Conservation (phyloP, 2,329 filamentous ascomycete genomes). For the Stachybotrys chlorohalonatus region DNA sequence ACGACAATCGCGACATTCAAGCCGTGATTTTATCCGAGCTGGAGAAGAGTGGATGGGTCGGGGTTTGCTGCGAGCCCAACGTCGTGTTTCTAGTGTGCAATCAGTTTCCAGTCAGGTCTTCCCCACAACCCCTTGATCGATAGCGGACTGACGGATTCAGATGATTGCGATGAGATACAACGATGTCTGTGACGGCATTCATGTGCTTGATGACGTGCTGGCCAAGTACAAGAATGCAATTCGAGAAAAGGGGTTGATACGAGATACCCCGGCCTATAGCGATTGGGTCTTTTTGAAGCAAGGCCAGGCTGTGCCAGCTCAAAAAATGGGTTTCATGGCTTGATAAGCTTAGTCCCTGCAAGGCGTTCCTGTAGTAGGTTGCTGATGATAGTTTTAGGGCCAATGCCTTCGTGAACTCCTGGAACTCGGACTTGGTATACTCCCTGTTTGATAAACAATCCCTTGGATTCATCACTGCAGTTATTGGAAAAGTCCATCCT, state of each 20-base stretch:
- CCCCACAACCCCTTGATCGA: no score
- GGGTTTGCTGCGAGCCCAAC: constrained; percentile 34
- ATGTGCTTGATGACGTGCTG: constrained; percentile 18
- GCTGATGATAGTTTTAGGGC: constrained; percentile 2
- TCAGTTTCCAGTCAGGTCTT: constrained; percentile 26
- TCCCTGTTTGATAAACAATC: constrained; percentile 11
- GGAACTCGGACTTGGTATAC: constrained; percentile 22
- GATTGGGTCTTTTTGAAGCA: constrained; percentile 6
- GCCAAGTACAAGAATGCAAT: constrained; percentile 25
- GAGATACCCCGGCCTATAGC: constrained; percentile 12
- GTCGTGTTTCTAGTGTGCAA: constrained; percentile 29
- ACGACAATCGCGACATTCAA: constrained; percentile 22
- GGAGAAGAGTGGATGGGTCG: constrained; percentile 27
- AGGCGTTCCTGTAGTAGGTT: not conserved
- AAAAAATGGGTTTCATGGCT: not conserved
- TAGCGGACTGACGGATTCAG: constrained; percentile 13
- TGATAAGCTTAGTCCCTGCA: not conserved
- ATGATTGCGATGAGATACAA: constrained; percentile 5
- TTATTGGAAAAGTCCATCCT: constrained; percentile 6
- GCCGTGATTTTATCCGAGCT: constrained; percentile 23
- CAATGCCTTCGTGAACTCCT: constrained; percentile 26
- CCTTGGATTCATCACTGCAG: constrained; percentile 16
- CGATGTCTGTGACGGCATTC: constrained; percentile 13
- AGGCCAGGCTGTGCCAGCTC: not conserved
- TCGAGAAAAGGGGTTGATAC: constrained; percentile 16